phyloP scores from a whole-genome alignment of 1,139 yeast genomes.

The Candida sojae region DNA sequence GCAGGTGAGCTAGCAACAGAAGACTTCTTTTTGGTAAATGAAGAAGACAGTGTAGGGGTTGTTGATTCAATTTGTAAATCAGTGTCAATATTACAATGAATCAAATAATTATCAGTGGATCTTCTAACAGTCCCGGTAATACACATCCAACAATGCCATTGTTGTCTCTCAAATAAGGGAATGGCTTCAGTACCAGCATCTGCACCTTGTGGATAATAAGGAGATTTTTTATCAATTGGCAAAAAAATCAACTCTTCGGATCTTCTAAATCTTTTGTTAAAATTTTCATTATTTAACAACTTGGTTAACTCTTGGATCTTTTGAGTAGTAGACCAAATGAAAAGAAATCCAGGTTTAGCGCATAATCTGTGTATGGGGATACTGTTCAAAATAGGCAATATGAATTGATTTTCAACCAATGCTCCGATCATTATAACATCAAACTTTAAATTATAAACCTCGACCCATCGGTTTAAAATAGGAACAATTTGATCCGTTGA shows the following conservation, averaged over 20 bases:
- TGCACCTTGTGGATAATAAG: conserved; percentile 48
- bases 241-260: conserved; percentile 83
- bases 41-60: not conserved
- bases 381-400: conserved; percentile 57
- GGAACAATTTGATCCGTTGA: conserved; percentile 54
- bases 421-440: conserved; percentile 95
- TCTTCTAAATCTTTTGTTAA: conserved; percentile 79
- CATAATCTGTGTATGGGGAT: conserved; percentile 75
- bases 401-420: conserved; percentile 67
- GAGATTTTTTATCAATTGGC: conserved; percentile 59
- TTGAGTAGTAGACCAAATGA: conserved; percentile 82
- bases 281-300: conserved; percentile 56
- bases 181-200: conserved; percentile 10
- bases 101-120: conserved; percentile 77
- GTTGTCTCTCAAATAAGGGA: conserved; percentile 45
- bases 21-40: not conserved
- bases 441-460: conserved; percentile 57
- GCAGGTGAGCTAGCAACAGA: conserved; percentile 1
- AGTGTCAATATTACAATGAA: conserved; percentile 91
- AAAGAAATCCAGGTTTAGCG: conserved; percentile 82
- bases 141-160: conserved; percentile 98
- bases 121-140: conserved; percentile 92
- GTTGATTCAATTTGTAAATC: conserved; percentile 66
- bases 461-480: conserved; percentile 62
- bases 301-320: conserved; percentile 65